Conservation (phyloP, 1,284 basidiomycete genomes). For the Thelephora terrestris region DNA sequence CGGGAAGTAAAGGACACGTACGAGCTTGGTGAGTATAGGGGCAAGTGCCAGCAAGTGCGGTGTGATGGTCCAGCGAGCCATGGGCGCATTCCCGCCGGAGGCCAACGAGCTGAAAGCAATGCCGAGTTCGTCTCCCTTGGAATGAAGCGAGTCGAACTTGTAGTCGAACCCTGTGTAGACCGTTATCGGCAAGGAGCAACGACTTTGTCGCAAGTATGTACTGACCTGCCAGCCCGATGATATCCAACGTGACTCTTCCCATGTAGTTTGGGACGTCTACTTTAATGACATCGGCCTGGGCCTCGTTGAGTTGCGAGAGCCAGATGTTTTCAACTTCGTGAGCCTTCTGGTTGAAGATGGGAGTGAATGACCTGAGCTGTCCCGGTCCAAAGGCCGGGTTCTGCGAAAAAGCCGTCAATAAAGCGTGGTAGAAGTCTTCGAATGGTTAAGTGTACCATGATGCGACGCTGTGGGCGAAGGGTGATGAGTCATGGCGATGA, state of each 20-base stretch:
- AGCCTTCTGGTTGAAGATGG: constrained; percentile 22
- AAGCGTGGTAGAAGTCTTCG: neutral
- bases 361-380: constrained; percentile 22
- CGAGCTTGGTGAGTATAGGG: neutral
- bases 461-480: constrained; percentile 13
- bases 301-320: constrained; percentile 3
- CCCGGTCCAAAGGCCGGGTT: constrained; percentile 24
- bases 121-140: neutral
- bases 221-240: constrained; percentile 36
- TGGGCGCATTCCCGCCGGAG: neutral
- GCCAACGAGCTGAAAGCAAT: neutral
- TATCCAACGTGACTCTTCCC: constrained; percentile 33
- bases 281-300: neutral
- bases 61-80: neutral
- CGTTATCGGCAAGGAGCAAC: neutral
- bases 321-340: constrained; percentile 12
- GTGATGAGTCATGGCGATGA: neutral
- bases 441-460: constrained; percentile 18
- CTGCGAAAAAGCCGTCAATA: constrained; percentile 9
- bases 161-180: neutral
- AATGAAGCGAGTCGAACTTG: neutral
- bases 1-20: neutral
- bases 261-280: constrained; percentile 31
- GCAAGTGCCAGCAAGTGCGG: neutral
- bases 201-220: neutral